Conservation (phyloP, 73 alveolate species). For the Paramecium sexaurelia region DNA sequence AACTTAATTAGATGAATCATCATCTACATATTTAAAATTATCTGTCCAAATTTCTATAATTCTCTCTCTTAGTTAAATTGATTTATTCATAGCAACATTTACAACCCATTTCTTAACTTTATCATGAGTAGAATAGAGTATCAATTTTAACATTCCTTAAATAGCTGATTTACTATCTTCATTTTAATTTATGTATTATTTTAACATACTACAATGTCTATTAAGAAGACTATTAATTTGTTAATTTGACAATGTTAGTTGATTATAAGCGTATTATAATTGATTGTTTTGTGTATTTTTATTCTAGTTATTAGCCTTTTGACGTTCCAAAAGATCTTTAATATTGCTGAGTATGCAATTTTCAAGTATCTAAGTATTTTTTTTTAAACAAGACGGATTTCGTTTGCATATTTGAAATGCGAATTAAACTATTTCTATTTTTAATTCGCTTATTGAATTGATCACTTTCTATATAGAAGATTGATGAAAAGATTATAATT, state of each 20-base stretch:
- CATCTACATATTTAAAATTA: neutral
- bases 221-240: neutral
- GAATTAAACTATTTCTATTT: slow-evolving; percentile 23
- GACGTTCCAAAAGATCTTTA: neutral
- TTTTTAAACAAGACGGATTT: slow-evolving; percentile 35
- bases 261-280: neutral
- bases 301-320: neutral
- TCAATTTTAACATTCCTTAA: neutral
- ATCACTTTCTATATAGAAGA: neutral
- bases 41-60: slow-evolving; percentile 46
- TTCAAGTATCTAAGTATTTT: neutral
- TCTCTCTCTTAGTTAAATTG: neutral
- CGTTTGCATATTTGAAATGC: slow-evolving; percentile 5
- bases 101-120: slow-evolving; percentile 18
- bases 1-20: neutral
- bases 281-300: neutral
- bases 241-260: neutral
- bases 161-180: neutral
- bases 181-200: neutral
- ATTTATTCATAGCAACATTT: neutral
- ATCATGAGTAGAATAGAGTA: neutral
- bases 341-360: neutral
- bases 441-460: neutral
- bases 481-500: neutral
- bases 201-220: slow-evolving; percentile 24